Percentiles rank a stretch among this genome's conserved stretches.
Evolutionary conservation across 768 basidiomycete species (phyloP).

Genomic region (Boletus rufocinnamomeus): DNA sequence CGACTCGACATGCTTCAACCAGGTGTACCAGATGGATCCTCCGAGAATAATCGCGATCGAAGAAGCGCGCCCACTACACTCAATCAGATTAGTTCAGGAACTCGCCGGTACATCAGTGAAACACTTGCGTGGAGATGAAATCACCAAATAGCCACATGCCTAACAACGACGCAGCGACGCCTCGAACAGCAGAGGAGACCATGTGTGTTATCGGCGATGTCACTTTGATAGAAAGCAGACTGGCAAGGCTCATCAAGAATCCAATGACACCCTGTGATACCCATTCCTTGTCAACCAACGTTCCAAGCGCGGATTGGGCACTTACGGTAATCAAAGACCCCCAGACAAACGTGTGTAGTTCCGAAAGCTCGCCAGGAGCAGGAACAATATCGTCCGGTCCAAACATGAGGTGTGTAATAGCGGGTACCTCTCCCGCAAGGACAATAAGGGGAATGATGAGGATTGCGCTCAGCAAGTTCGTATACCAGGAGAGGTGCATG

Average conservation of each 20-base stretch:
- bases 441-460: slow-evolving; percentile 73
- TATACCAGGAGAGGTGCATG: slow-evolving; percentile 88
- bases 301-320: slow-evolving; percentile 6
- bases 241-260: slow-evolving; percentile 94
- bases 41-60: slow-evolving; percentile 80
- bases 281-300: slow-evolving; percentile 4
- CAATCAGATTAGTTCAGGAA: slow-evolving; percentile 5
- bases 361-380: slow-evolving; percentile 43
- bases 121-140: slow-evolving; percentile 70
- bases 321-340: slow-evolving; percentile 79
- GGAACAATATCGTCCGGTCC: slow-evolving; percentile 41
- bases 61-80: slow-evolving; percentile 68
- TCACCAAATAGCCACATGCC: slow-evolving; percentile 83
- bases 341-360: slow-evolving; percentile 67
- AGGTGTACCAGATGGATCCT: slow-evolving; percentile 86
- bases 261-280: slow-evolving; percentile 71
- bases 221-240: slow-evolving; percentile 92
- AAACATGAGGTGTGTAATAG: slow-evolving; percentile 60
- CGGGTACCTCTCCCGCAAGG: slow-evolving; percentile 73
- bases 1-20: slow-evolving; percentile 79
- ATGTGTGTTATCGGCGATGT: slow-evolving; percentile 98
- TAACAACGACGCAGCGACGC: slow-evolving; percentile 87
- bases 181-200: slow-evolving; percentile 93
- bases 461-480: slow-evolving; percentile 77
- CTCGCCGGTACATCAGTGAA: background rate